Base-by-base conservation (phyloP, 768 basidiomycete species). In the Amanita rimosa region DNA sequence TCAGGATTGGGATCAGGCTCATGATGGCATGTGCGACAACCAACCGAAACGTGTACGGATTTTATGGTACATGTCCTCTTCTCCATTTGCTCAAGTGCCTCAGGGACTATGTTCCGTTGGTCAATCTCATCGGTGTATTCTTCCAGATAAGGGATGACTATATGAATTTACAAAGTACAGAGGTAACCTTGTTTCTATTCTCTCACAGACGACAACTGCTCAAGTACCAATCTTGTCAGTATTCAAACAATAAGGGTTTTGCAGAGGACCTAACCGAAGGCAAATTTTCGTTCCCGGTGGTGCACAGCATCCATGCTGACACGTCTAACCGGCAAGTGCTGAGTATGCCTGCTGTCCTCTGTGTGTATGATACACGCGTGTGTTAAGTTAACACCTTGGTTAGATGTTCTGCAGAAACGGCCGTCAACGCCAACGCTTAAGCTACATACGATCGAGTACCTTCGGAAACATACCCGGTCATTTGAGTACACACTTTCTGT, bases 71-170 rank as follows among this genome's bases (percentile, higher is more conserved):
- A 37, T 13, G 5, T 14, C n/a, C 7, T 19, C 5, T 24, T 24
- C 5, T 24, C 3, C 35, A 48, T 10, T 11, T 49, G 40, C 47
- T 48, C 29, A 44, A 42, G 10, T 6, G 24, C 8, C 11, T 13
- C 51, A 96, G 90, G 8, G 81, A 97, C 63, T 96, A 90, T 54
- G 81, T 95, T 1, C 91, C 93, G 0, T 74, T 98, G 1, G 88
- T 95, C 53, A 96, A 96, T 62, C 76, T 96, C 8, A 85, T 97
- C 52, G 91, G 94, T 2, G 79, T 96, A n/a, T 86, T 81, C 58
- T 96, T 92, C 63, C 95, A 98, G 62, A 94, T 98, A 55, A 70
- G 93, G n/a, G 95, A 98, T 57, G 95, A 97, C 62, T 86, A 93
- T 40, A 91, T 95, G 87, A 97, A 97, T 57, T 67, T 97, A 21